These are phyloP conservation scores for Globisporangium viniferum DNA, from an alignment of 352 stramenopile genomes.

Conservation along the genomic window DNA sequence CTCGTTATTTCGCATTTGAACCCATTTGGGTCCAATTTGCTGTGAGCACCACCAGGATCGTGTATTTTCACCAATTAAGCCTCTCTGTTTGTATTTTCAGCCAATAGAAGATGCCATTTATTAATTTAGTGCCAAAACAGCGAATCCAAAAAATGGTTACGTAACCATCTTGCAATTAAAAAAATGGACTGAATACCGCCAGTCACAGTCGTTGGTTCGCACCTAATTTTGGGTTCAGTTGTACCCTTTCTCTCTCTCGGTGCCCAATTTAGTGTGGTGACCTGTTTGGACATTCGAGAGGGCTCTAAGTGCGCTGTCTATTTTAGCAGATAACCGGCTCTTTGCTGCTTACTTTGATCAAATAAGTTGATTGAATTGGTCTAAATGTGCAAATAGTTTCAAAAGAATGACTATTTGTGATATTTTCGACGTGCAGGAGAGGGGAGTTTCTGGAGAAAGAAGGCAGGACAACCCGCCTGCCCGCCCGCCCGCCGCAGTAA, in stretches of 20 bases:
- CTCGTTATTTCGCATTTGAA: no score
- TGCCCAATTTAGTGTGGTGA: slow-evolving; percentile 1
- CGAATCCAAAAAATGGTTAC: not conserved
- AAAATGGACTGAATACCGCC: not conserved
- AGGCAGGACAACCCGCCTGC: not conserved
- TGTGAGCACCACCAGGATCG: not conserved
- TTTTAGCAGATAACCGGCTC: not conserved
- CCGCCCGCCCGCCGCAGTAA: not conserved
- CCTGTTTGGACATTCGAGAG: slow-evolving; percentile 8
- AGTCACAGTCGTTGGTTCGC: not conserved
- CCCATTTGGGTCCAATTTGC: not conserved
- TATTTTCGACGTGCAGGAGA: not conserved
- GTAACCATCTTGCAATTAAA: not conserved
- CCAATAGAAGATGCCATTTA: not conserved
- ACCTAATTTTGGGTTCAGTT: slow-evolving; percentile 1
- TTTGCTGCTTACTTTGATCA: not conserved
- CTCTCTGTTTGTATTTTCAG: not conserved
- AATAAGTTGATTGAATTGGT: no score
- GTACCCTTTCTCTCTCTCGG: not conserved
- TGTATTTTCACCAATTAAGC: not conserved
- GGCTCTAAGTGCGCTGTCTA: not conserved
- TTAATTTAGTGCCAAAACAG: not conserved
- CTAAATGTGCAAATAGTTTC: no score
- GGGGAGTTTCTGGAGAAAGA: not conserved
- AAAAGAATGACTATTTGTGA: not conserved